Conservation (phyloP, 345 rosid species). For the Linum usitatissimum region DNA sequence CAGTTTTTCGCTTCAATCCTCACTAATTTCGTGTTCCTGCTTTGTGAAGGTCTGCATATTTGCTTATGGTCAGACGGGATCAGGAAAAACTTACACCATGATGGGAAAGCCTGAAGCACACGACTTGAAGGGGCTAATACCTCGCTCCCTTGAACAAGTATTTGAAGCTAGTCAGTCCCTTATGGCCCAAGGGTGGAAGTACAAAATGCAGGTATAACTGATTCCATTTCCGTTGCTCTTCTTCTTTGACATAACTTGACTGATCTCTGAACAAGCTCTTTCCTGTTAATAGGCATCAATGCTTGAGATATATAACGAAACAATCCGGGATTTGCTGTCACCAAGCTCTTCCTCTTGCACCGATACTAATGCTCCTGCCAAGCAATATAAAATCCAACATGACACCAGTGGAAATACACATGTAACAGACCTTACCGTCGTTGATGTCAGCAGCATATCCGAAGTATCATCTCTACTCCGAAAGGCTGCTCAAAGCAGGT, state of each 20-base stretch:
- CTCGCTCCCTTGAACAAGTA: slow-evolving; percentile 83
- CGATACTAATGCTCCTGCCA: slow-evolving; percentile 51
- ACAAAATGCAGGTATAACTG: slow-evolving; percentile 68
- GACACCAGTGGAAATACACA: slow-evolving; percentile 69
- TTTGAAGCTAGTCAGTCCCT: slow-evolving; percentile 69
- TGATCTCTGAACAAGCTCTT: background rate
- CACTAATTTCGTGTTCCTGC: background rate
- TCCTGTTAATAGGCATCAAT: slow-evolving; percentile 54
- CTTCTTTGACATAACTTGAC: background rate
- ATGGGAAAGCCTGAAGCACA: slow-evolving; percentile 77
- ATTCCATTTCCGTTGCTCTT: background rate
- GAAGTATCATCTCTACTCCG: slow-evolving; percentile 66
- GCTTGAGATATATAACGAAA: slow-evolving; percentile 93
- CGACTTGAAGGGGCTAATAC: slow-evolving; percentile 78
- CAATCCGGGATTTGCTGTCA: slow-evolving; percentile 68
- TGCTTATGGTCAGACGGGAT: slow-evolving; percentile 98
- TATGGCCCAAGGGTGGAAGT: slow-evolving; percentile 81
- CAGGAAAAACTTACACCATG: slow-evolving; percentile 98
- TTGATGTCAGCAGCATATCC: slow-evolving; percentile 64
- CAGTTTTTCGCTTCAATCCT: background rate
- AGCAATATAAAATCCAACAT: slow-evolving; percentile 72
- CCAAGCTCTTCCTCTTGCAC: slow-evolving; percentile 29
- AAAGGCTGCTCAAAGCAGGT: slow-evolving; percentile 96
- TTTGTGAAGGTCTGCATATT: slow-evolving; percentile 76
- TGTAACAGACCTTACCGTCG: slow-evolving; percentile 73